Base-by-base conservation (phyloP, 2,329 filamentous ascomycete genomes). In the Aspergillus fumigatiaffinis region DNA sequence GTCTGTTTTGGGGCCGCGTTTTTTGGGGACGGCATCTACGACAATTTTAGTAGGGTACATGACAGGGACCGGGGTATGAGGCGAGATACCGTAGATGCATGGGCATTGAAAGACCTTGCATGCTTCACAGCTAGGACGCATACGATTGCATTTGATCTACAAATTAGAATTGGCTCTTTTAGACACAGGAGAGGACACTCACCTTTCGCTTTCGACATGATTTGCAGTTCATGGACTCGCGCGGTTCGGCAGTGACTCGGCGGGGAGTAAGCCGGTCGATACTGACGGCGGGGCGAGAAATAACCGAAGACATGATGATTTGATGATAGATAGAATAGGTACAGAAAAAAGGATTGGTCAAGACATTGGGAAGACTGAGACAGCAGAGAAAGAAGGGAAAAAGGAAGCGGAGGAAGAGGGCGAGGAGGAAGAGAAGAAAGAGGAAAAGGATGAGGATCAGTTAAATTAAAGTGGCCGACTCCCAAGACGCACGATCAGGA, bases 191-290 rank as follows among this genome's bases (percentile, higher is more conserved):
- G 20, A 42, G 26, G 26, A 49, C 25, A 52, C 78, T 50, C 75
- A 93, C 91, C 87, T 96, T 96, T 78, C 91, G 84, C 77, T 95
- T 95, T 66, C 91, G 85, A 79, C 91, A 96, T 56, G 90, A 94
- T 76, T 96, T 95, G 85, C 91, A 96, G 74, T 96, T 96, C 91
- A 96, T 96, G 35, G 89, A 90, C 79, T 95, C 91, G 68, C 89
- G 86, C 44, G 89, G 90, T 73, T 94, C 89, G 67, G 85, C 88
- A 74, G 82, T 86, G 75, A 85, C 80, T 46, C 88, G 86, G 61
- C 88, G 85, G 54, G 87, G 82, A 26, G 89, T 88, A 63, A 93
- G 79, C 60, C 90, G 85, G 76, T 92, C 88, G 73, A 93, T 93
- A 71, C 89, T 88, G 68, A 92, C 87, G 78, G 90, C 88, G 28